Percentiles rank a stretch among this genome's conserved stretches.
Conservation (phyloP, 108 stramenopile species). For the Pseudonitzschia multiseries region DNA sequence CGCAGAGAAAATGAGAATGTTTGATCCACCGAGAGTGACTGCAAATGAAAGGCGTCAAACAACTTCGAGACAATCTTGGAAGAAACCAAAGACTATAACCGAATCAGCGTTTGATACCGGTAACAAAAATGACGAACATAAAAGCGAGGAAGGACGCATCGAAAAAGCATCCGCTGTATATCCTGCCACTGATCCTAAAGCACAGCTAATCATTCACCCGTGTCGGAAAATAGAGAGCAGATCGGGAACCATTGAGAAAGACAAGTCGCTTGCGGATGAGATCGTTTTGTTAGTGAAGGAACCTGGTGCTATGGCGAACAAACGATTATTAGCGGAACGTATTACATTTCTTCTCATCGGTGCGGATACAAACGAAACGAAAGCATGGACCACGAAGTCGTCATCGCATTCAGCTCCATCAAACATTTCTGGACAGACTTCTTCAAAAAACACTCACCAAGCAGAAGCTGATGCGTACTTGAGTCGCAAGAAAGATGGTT, state of each 20-base stretch:
- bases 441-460: not conserved
- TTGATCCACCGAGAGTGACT: not conserved
- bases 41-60: not conserved
- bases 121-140: not conserved
- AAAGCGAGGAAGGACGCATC: not conserved
- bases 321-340: not conserved
- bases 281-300: constrained; percentile 5
- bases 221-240: not conserved
- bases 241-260: not conserved
- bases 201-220: not conserved
- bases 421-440: not conserved
- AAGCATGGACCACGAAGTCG: not conserved
- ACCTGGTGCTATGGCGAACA: constrained; percentile 1
- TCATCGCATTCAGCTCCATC: not conserved
- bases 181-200: not conserved
- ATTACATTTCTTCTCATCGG: constrained; percentile 4
- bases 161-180: not conserved
- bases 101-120: not conserved
- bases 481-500: constrained; percentile 3
- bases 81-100: not conserved
- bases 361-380: not conserved
- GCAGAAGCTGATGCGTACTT: constrained; percentile 15
- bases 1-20: not conserved
- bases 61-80: not conserved
- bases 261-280: not conserved